Percentiles rank a stretch among this genome's conserved stretches.
Evolutionary conservation across 83 land plant genomes (phyloP).

Genomic region (Picea mariana): DNA sequence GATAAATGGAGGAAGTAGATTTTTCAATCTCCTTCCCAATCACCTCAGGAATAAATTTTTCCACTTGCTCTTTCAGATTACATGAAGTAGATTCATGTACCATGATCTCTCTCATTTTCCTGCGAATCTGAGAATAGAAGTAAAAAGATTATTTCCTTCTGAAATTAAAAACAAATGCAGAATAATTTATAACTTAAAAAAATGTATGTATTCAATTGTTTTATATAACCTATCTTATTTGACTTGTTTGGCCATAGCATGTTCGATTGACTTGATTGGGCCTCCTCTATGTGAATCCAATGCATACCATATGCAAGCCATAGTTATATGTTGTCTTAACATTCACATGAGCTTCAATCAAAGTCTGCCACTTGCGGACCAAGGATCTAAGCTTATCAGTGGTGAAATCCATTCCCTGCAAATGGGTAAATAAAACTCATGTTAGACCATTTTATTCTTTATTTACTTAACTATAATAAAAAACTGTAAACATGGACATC

Average conservation of each 20-base stretch:
- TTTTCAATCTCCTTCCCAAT: conserved; percentile 95
- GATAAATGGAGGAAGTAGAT: conserved; percentile 74
- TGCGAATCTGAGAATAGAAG: conserved; percentile 53
- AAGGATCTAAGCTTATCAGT: conserved; percentile 91
- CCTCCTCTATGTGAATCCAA: conserved; percentile 87
- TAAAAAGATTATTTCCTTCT: neutral
- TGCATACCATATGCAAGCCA: conserved; percentile 79
- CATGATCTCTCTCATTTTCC: conserved; percentile 92
- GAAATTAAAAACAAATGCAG: neutral
- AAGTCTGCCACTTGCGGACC: conserved; percentile 88
- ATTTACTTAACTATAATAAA: too few species aligned
- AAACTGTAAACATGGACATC: neutral
- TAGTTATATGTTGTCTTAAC: conserved; percentile 91
- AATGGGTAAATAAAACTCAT: too few species aligned
- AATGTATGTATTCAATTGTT: neutral
- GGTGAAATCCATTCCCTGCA: conserved; percentile 91
- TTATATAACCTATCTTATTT: conserved; percentile 66
- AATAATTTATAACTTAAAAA: neutral
- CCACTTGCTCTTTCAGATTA: conserved; percentile 82
- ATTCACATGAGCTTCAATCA: conserved; percentile 95
- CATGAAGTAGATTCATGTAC: conserved; percentile 61
- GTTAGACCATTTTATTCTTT: too few species aligned
- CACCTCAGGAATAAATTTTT: conserved; percentile 79
- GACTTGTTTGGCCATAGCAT: conserved; percentile 87
- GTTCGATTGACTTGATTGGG: conserved; percentile 89